These are phyloP conservation scores for Barnettozyma californica DNA, from an alignment of 805 yeast species.

Conservation along the genomic window DNA sequence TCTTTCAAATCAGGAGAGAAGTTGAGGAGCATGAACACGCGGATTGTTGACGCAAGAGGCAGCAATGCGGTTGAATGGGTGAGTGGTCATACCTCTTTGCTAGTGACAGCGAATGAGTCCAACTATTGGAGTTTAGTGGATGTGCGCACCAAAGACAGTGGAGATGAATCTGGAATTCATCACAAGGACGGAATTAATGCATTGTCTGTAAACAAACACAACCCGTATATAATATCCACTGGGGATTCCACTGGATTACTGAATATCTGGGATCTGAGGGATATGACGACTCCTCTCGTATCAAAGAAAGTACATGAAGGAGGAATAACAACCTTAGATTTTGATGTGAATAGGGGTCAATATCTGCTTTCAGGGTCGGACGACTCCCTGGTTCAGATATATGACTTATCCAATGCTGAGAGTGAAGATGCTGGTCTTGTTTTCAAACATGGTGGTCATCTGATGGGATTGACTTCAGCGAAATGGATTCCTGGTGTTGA, in stretches of 20 bases:
- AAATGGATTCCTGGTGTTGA: conserved; percentile 75
- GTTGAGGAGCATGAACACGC: conserved; percentile 9
- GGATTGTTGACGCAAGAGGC: conserved; percentile 38
- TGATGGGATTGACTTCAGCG: conserved; percentile 79
- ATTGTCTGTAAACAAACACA: conserved; percentile 52
- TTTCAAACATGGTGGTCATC: conserved; percentile 82
- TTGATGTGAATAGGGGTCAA: conserved; percentile 1
- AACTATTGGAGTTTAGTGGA: conserved; percentile 49
- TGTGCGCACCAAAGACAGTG: conserved; percentile 31
- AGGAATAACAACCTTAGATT: conserved; percentile 39
- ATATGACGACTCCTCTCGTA: conserved; percentile 27
- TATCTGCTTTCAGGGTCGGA: conserved; percentile 57
- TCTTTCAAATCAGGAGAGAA: conserved; percentile 24
- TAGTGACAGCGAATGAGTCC: conserved; percentile 67
- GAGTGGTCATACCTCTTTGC: conserved; percentile 51
- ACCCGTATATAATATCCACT: conserved; percentile 54
- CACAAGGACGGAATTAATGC: conserved; percentile 45
- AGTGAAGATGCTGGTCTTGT: conserved; percentile 28
- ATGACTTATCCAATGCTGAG: conserved; percentile 40
- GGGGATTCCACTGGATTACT: conserved; percentile 60
- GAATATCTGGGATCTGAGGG: conserved; percentile 63
- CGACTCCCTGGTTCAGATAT: conserved; percentile 56
- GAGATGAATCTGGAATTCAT: conserved; percentile 10
- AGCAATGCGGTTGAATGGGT: conserved; percentile 73
- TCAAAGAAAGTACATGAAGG: conserved; percentile 39